phyloP scores from a whole-genome alignment of 306 rosid genomes.

The Medicago lupulina region DNA sequence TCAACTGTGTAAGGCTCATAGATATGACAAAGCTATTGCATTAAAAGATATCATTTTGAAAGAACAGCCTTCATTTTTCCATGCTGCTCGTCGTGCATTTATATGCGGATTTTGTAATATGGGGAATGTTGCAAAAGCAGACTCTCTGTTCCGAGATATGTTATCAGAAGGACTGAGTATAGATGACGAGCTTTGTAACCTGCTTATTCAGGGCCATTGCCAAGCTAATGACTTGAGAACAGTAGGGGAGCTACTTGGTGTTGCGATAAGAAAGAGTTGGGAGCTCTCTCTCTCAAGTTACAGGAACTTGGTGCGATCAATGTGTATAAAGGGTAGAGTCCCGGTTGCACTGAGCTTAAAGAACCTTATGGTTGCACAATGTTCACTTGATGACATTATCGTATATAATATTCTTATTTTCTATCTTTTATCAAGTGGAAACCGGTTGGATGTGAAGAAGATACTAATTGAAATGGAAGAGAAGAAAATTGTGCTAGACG shows the following conservation, averaged over 20 bases:
- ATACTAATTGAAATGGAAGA: constrained; percentile 63
- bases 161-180: constrained; percentile 50
- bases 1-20: constrained; percentile 62
- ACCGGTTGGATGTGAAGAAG: constrained; percentile 49
- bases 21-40: constrained; percentile 57
- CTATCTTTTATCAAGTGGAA: constrained; percentile 63
- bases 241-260: constrained; percentile 68
- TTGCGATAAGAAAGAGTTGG: constrained; percentile 57
- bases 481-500: constrained; percentile 58
- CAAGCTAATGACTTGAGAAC: constrained; percentile 52
- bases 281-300: constrained; percentile 61
- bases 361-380: constrained; percentile 64
- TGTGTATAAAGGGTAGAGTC: constrained; percentile 62
- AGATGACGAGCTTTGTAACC: constrained; percentile 60
- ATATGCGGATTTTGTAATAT: constrained; percentile 59
- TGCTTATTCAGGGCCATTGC: constrained; percentile 69
- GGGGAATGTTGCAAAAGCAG: constrained; percentile 60
- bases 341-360: constrained; percentile 57
- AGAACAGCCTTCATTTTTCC: constrained; percentile 51
- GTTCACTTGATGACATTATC: constrained; percentile 48
- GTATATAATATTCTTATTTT: constrained; percentile 76
- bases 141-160: constrained; percentile 56
- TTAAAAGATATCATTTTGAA: constrained; percentile 58
- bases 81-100: constrained; percentile 53
- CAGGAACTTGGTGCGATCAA: constrained; percentile 55